Percentiles rank a stretch among this genome's conserved stretches.
Conservation (phyloP, 345 rosid genomes). For the Corchorus capsularis region DNA sequence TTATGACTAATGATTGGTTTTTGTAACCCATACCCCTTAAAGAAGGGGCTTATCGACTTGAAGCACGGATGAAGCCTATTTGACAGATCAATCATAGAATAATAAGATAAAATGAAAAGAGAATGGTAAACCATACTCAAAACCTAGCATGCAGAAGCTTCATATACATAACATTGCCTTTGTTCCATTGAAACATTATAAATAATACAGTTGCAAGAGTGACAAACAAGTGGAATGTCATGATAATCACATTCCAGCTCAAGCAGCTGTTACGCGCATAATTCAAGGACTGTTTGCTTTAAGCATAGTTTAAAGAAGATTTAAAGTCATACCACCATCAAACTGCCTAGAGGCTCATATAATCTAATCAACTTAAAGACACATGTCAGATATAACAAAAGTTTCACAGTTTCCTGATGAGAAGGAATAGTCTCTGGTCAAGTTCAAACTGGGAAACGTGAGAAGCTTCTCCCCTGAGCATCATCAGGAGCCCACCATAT, state of each 20-base stretch:
- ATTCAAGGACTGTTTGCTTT: not conserved
- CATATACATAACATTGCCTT: not conserved
- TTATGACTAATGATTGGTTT: not conserved
- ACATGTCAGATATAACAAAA: not conserved
- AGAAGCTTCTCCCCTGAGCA: conserved; percentile 77
- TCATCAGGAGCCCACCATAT: conserved; percentile 80
- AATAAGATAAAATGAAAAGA: not conserved
- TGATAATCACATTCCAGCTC: not conserved
- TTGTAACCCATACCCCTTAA: not conserved
- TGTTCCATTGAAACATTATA: too few relatives aligned
- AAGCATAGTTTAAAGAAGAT: not conserved
- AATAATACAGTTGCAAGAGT: too few relatives aligned
- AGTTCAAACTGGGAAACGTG: conserved; percentile 69
- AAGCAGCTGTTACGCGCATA: not conserved
- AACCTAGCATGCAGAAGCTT: not conserved
- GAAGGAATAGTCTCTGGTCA: conserved; percentile 82
- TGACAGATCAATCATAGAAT: not conserved
- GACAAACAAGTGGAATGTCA: not conserved
- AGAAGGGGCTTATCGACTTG: not conserved
- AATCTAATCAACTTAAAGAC: not conserved
- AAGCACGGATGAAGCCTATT: not conserved
- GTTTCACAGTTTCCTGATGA: conserved; percentile 62
- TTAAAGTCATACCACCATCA: not conserved
- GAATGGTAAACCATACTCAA: not conserved
- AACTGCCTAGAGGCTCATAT: not conserved